Evolutionary conservation across 371 early-diverging fungal genomes (phyloP).

Genomic region (Haplosporangium sp.): DNA sequence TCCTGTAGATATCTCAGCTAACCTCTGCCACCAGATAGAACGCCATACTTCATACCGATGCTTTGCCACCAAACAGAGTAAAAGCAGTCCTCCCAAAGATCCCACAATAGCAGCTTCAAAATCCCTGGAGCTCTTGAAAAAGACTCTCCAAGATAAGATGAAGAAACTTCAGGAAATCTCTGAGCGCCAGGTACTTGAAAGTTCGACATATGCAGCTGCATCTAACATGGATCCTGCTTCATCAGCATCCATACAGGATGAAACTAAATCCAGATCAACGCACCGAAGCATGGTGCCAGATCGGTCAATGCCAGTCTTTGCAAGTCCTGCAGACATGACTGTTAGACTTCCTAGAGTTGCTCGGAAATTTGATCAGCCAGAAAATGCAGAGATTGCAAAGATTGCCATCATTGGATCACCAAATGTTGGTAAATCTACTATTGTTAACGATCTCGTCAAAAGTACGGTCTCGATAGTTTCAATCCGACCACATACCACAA

Average conservation of each 20-base stretch:
- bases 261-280: background rate
- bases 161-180: constrained; percentile 32
- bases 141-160: constrained; percentile 26
- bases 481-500: constrained; percentile 80
- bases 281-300: constrained; percentile 4
- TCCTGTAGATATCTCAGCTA: background rate
- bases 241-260: background rate
- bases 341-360: constrained; percentile 56
- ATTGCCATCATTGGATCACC: constrained; percentile 81
- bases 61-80: constrained; percentile 27
- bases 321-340: constrained; percentile 45
- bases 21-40: background rate
- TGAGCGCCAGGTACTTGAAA: constrained; percentile 7
- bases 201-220: background rate
- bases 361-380: constrained; percentile 68
- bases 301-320: constrained; percentile 38
- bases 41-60: background rate
- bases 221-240: background rate
- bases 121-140: constrained; percentile 29
- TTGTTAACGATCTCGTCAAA: constrained; percentile 76
- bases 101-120: constrained; percentile 16
- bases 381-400: constrained; percentile 69
- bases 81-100: constrained; percentile 14
- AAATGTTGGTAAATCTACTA: constrained; percentile 86
- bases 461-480: constrained; percentile 76